Evolutionary conservation across 371 early-diverging fungal genomes (phyloP).

Genomic region (Mortierella sp.): DNA sequence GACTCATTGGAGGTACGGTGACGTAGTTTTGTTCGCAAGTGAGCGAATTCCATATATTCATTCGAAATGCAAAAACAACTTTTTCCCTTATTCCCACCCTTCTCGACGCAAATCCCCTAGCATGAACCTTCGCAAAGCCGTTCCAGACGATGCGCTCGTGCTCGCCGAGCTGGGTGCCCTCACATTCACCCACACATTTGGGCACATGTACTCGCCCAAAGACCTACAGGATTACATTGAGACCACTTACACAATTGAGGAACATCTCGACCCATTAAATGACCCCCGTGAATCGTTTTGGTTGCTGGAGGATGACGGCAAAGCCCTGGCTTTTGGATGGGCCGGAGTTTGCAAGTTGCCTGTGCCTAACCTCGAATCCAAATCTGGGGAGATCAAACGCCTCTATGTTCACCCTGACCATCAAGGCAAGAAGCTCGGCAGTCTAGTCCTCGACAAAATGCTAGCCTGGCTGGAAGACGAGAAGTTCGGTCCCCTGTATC

Average conservation of each 20-base stretch:
- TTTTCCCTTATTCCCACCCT: too few relatives aligned
- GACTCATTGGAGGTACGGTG: too few relatives aligned
- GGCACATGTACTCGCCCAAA: slow-evolving; percentile 31
- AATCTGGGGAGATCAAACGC: slow-evolving; percentile 49
- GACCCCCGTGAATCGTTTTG: slow-evolving; percentile 40
- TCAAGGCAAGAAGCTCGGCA: slow-evolving; percentile 42
- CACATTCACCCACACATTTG: slow-evolving; percentile 45
- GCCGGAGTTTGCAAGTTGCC: slow-evolving; percentile 45
- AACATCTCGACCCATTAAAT: slow-evolving; percentile 23
- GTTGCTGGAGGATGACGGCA: slow-evolving; percentile 43
- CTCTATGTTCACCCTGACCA: slow-evolving; percentile 46
- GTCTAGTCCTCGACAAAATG: slow-evolving; percentile 22
- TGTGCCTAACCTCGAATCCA: slow-evolving; percentile 25
- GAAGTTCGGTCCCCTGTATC: slow-evolving; percentile 26
- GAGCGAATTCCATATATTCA: too few relatives aligned
- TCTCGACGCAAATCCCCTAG: slow-evolving; percentile 7
- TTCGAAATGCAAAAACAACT: too few relatives aligned
- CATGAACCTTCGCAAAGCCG: slow-evolving; percentile 40
- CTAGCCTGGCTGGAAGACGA: slow-evolving; percentile 29
- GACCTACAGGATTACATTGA: slow-evolving; percentile 28
- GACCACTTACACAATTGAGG: slow-evolving; percentile 32
- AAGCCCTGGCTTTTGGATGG: slow-evolving; percentile 39
- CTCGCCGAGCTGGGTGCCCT: slow-evolving; percentile 39
- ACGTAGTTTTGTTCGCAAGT: too few relatives aligned
- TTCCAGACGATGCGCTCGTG: slow-evolving; percentile 31